These are phyloP conservation scores for Hypsizygus marmoreus DNA, from an alignment of 768 basidiomycete genomes.

Conservation along the genomic window DNA sequence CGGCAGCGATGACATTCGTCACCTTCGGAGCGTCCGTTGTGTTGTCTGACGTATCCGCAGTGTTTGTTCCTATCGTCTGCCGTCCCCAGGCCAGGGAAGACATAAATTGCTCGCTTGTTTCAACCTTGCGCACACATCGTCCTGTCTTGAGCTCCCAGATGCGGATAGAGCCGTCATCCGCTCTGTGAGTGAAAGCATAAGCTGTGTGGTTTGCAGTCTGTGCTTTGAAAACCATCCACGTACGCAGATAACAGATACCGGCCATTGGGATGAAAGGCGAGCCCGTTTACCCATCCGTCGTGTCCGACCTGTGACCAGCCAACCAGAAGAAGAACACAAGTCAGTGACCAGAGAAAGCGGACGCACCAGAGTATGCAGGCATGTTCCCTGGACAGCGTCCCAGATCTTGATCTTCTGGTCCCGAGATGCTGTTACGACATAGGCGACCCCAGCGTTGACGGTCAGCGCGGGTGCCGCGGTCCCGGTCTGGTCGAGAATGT, in stretches of 20 bases:
- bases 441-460: constrained; percentile 32
- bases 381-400: constrained; percentile 68
- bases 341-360: neutral
- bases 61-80: neutral
- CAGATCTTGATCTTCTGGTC: constrained; percentile 78
- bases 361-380: constrained; percentile 58
- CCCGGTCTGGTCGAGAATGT: constrained; percentile 3
- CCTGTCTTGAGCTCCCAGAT: constrained; percentile 73
- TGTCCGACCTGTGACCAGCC: constrained; percentile 40
- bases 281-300: constrained; percentile 72
- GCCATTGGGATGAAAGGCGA: constrained; percentile 75
- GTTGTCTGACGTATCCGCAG: constrained; percentile 2
- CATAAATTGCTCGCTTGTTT: constrained; percentile 14
- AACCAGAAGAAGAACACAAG: constrained; percentile 9
- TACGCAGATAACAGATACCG: constrained; percentile 69
- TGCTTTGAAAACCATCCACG: constrained; percentile 74
- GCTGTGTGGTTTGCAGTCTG: too few relatives aligned
- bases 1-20: constrained; percentile 24
- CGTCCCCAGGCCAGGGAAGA: constrained; percentile 15
- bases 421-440: constrained; percentile 67
- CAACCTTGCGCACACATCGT: constrained; percentile 57
- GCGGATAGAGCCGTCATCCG: constrained; percentile 46
- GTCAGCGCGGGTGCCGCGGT: constrained; percentile 4
- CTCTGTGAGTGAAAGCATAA: too few relatives aligned
- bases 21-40: constrained; percentile 16